Evolutionary conservation across 2,329 filamentous ascomycete species (phyloP), one percentile per base, ranked within the genome.

Genomic region (Colletotrichum cereale): DNA sequence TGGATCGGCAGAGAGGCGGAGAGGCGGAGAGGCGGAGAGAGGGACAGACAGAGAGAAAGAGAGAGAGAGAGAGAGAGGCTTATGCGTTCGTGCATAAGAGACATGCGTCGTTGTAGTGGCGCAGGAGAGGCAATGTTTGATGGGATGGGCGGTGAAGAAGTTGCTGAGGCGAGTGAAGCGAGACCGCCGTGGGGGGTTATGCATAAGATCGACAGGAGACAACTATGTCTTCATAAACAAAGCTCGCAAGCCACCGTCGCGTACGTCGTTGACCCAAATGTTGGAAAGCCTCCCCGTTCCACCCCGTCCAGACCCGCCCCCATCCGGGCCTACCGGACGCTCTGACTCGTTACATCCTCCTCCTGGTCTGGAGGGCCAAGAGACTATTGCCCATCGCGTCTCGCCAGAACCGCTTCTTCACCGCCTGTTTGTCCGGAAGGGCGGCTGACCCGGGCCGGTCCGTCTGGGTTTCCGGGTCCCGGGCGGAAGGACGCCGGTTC

Each of bases 351-450:
- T 3, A 42, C 1, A 18, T 47, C 5, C 21, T 31, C 5, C 18
- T 14, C 18, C 38, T 60, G n/a, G 31, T 34, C 40, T 5, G 42
- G 16, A 12, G 42, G 11, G 14, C 16, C 16, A 16, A 26, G 5
- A 42, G 34, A 47, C 47, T 11, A 18, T 36, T 31, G 50, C 7
- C 16, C 21, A 21, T 5, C 2, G 47, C n/a, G n/a, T n/a, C n/a
- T 34, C 24, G 14, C 29, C n/a, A 36, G 26, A 42, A 26, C 48
- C 14, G n/a, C 29, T 6, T 29, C 64, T 57, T 68, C 68, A 71
- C 68, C 68, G 68, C 68, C 29, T 68, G 52, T 71, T 67, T 26
- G 24, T 24, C 58, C 65, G 58, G 65, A 60, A 71, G 14, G 8
- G 50, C 68, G 36, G 12, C 58, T 66, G 29, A 44, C 36, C 38